Evolutionary conservation across 129 eudicot genomes (phyloP).

Genomic region (Ambrosia trifida): DNA sequence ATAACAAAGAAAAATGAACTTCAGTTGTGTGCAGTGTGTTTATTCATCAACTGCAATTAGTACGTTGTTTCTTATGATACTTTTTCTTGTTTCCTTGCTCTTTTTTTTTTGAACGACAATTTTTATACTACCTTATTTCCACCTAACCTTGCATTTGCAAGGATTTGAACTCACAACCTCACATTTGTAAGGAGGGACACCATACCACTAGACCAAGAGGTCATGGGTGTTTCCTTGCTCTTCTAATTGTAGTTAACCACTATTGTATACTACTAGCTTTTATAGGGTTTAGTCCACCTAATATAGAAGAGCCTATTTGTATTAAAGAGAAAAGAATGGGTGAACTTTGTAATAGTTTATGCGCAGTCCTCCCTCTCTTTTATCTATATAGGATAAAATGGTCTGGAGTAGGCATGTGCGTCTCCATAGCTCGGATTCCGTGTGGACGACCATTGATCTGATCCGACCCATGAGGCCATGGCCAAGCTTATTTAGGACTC

Average conservation of each 20-base stretch:
- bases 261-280: not conserved
- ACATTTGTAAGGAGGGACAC: too few relatives aligned
- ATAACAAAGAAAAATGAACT: not conserved
- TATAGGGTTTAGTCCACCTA: not conserved
- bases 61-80: not conserved
- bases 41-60: constrained; percentile 2
- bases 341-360: not conserved
- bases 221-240: too few relatives aligned
- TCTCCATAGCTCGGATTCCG: not conserved
- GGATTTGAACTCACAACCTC: too few relatives aligned
- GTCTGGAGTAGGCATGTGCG: not conserved
- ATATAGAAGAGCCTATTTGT: not conserved
- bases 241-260: too few relatives aligned
- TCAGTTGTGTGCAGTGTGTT: not conserved
- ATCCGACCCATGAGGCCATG: not conserved
- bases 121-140: too few relatives aligned
- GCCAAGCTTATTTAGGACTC: not conserved
- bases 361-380: not conserved
- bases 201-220: too few relatives aligned
- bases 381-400: not conserved
- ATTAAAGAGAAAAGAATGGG: constrained; percentile 6
- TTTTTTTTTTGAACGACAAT: too few relatives aligned
- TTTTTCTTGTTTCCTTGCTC: too few relatives aligned
- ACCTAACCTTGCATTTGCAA: too few relatives aligned
- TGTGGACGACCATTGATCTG: not conserved